Base-by-base conservation (phyloP, 2,329 filamentous ascomycete genomes). In the Pyricularia sp. region DNA sequence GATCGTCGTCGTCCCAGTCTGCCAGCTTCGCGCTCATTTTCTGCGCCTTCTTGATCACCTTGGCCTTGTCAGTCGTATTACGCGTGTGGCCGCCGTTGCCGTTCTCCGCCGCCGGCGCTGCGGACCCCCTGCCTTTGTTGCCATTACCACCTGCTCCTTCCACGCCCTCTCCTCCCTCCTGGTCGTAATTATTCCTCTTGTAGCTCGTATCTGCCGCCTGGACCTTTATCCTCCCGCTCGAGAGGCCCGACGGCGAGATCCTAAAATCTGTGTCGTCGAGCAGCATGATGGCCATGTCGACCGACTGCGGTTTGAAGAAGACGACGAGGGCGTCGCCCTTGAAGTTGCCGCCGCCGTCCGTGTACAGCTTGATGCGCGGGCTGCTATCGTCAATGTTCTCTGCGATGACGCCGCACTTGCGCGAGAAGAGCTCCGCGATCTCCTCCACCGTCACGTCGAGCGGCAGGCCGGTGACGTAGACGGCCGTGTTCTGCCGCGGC, bases 231-330 rank as follows among this genome's bases (percentile, higher is more conserved):
- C 84, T 88, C 30, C 89, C 90, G 33, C 66, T 68, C 4, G 77
- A 75, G n/a, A 77, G 83, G 73, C 74, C 90, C 78, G 77, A 81
- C 2, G 82, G 71, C 0, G 81, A 81, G 70, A 91, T 83, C 69
- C 94, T 86, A 75, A 98, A 95, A 73, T 93, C 88, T 4, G 90
- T 91, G 74, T 93, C 92, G 77, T 96, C 92, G 14, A 93, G 84
- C 74, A 95, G 84, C 81, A 90, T 88, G 72, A 94, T 91, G 64
- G 92, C 92, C 81, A 93, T 90, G 61, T 91, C 83, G 70, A 99
- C 94, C n/a, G 92, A 96, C 76, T 97, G 93, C 0, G 93, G 91
- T 74, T 95, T 92, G 85, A 97, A 97, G 81, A 96, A 99, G 50
- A 98, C 92, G 68, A 99, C 84, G 36, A 99, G 84, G 2, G 92